phyloP scores from a whole-genome alignment of 2,329 filamentous ascomycete genomes.

The Ophiobolus disseminans region DNA sequence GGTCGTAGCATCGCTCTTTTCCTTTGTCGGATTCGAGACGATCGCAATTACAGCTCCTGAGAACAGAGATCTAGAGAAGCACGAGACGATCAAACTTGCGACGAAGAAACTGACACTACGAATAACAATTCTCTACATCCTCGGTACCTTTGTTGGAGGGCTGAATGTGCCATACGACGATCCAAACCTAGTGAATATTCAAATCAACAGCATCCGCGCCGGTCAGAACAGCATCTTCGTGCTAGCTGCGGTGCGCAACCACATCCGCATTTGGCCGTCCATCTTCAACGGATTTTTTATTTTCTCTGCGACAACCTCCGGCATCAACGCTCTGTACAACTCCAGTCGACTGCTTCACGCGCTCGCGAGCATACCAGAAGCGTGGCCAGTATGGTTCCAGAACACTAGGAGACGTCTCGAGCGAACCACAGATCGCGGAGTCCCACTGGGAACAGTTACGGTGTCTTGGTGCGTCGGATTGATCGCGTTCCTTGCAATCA shows the following conservation, averaged over 20 bases:
- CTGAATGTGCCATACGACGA: conserved; percentile 54
- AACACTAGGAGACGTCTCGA: conserved; percentile 43
- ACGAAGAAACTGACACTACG: conserved; percentile 54
- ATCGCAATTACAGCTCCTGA: conserved; percentile 55
- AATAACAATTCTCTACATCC: conserved; percentile 54
- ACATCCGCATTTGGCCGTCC: conserved; percentile 48
- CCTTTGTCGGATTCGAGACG: conserved; percentile 54
- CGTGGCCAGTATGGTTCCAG: conserved; percentile 48
- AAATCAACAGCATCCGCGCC: conserved; percentile 33
- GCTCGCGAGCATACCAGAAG: conserved; percentile 50
- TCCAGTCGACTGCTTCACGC: conserved; percentile 54
- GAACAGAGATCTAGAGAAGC: conserved; percentile 50
- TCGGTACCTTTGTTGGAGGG: conserved; percentile 52
- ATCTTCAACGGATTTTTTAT: conserved; percentile 57
- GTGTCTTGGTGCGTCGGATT: conserved; percentile 49
- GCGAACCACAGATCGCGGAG: conserved; percentile 45
- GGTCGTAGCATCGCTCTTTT: conserved; percentile 53
- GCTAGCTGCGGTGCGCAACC: conserved; percentile 51
- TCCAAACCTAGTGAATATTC: conserved; percentile 35
- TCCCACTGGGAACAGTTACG: conserved; percentile 50
- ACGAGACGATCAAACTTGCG: conserved; percentile 55
- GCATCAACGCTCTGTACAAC: conserved; percentile 54
- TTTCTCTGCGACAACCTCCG: conserved; percentile 53
- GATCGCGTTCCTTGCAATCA: conserved; percentile 48
- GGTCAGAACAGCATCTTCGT: conserved; percentile 51